Evolutionary conservation across 345 rosid species (phyloP).

Genomic region (Lenwebbia sp.): DNA sequence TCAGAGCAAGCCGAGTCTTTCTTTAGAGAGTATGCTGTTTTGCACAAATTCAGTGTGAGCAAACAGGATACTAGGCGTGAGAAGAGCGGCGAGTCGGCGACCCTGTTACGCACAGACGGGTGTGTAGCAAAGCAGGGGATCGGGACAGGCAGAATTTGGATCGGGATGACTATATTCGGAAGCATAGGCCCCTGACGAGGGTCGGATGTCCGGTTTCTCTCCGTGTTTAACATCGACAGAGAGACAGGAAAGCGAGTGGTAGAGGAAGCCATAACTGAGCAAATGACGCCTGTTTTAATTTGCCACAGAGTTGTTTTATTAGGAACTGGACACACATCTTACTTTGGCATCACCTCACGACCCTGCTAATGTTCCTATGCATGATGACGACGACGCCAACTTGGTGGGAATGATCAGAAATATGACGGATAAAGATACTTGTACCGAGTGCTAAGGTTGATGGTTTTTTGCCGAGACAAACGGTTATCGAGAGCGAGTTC

Average conservation of each 20-base stretch:
- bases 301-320: background rate
- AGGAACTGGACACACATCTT: background rate
- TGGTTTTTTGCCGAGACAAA: background rate
- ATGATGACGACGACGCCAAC: background rate
- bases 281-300: background rate
- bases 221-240: background rate
- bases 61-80: background rate
- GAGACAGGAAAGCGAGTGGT: too few relatives aligned
- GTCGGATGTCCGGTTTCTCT: background rate
- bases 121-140: background rate
- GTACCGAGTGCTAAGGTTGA: background rate
- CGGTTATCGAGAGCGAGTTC: background rate
- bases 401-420: too few relatives aligned
- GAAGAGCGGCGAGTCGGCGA: background rate
- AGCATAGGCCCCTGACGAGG: background rate
- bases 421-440: background rate
- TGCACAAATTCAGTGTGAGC: background rate
- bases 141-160: background rate
- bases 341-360: background rate
- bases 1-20: too few relatives aligned
- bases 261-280: background rate
- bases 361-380: background rate
- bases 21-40: background rate
- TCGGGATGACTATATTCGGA: background rate
- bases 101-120: background rate